These are phyloP conservation scores for Triadica sebifera DNA, from an alignment of 345 rosid genomes.

Conservation along the genomic window DNA sequence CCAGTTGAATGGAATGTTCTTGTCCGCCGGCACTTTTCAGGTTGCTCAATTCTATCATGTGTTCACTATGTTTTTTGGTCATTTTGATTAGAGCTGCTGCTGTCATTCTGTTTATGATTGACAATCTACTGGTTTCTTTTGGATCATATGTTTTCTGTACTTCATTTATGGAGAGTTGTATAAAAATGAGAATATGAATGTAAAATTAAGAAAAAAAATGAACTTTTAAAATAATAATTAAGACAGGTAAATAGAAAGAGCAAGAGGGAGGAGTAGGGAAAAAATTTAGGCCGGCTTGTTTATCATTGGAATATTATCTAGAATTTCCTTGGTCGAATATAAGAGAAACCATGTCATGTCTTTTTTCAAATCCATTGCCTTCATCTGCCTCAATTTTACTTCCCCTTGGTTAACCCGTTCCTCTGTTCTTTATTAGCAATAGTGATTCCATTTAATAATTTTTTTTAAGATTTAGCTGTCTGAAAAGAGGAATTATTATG, in stretches of 20 bases:
- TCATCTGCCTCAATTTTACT: background rate
- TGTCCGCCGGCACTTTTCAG: slow-evolving; percentile 88
- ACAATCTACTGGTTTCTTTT: background rate
- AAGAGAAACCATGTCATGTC: background rate
- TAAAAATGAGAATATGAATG: background rate
- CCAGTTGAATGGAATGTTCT: slow-evolving; percentile 87
- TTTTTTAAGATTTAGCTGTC: background rate
- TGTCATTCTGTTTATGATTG: background rate
- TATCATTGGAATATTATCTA: background rate
- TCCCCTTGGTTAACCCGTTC: background rate
- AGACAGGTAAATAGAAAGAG: background rate
- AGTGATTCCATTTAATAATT: background rate
- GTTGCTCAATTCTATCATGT: slow-evolving; percentile 29
- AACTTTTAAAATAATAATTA: background rate
- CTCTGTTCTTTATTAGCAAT: background rate
- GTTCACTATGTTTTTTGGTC: background rate
- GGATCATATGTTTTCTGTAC: background rate
- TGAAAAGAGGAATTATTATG: background rate
- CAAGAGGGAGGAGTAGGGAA: background rate
- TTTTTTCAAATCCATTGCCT: background rate
- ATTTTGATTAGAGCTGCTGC: background rate
- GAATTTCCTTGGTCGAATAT: background rate
- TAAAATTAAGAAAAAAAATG: background rate
- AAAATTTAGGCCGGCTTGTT: slow-evolving; percentile 1
- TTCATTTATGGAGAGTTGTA: background rate